Percentiles rank a stretch among this genome's conserved stretches.
Conservation (phyloP, 139 green algal species). For the Micractinium conductrix region DNA sequence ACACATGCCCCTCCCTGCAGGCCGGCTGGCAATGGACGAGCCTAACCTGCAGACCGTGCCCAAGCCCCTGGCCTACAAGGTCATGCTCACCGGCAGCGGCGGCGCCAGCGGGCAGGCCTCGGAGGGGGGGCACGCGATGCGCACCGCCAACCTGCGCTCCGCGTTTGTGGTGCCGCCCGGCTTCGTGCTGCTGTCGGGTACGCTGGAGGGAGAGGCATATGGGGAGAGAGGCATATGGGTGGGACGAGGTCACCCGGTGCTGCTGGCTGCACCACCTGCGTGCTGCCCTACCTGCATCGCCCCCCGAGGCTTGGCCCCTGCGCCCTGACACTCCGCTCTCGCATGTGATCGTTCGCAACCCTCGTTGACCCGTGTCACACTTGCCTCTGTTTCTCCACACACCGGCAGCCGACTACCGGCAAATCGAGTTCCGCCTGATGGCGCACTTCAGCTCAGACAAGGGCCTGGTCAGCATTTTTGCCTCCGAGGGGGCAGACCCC, state of each 20-base stretch:
- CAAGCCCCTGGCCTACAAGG: constrained; percentile 41
- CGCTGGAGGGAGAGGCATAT: too few species aligned
- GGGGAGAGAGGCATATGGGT: too few species aligned
- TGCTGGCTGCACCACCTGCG: too few species aligned
- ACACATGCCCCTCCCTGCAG: constrained; percentile 31
- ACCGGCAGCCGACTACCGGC: constrained; percentile 77
- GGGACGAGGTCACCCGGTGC: too few species aligned
- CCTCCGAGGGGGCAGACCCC: constrained; percentile 62
- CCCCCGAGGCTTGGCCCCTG: too few species aligned
- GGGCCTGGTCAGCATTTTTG: constrained; percentile 65
- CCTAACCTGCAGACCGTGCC: constrained; percentile 81
- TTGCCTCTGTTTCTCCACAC: too few species aligned
- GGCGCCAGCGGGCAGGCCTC: neutral
- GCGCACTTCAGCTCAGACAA: constrained; percentile 85
- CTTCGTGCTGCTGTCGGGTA: constrained; percentile 52
- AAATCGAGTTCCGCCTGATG: constrained; percentile 93
- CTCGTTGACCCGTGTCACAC: too few species aligned
- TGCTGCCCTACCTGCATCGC: neutral
- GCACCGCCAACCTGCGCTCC: constrained; percentile 34
- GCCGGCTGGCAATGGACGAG: constrained; percentile 84
- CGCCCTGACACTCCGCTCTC: too few species aligned
- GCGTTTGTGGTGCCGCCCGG: constrained; percentile 52
- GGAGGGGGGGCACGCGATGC: neutral
- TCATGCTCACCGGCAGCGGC: constrained; percentile 3
- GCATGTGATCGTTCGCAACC: too few species aligned